phyloP scores from a whole-genome alignment of 768 basidiomycete genomes.

The Macrolepiota fuliginosa region DNA sequence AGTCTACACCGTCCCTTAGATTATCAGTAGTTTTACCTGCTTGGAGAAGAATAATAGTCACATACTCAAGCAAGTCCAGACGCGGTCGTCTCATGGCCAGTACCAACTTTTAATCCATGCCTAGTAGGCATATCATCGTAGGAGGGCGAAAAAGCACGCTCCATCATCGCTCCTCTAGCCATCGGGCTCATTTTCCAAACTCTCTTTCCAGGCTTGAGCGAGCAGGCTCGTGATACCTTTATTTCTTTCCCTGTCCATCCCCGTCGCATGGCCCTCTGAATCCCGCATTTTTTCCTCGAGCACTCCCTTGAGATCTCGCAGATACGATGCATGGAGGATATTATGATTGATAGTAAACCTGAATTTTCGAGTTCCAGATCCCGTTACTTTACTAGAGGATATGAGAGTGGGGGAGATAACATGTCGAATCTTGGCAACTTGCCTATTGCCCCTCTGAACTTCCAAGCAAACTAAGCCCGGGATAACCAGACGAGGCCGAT shows the following conservation, averaged over 20 bases:
- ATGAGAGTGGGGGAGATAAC: conserved; percentile 14
- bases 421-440: too few species aligned
- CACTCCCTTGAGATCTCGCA: conserved; percentile 34
- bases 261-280: too few species aligned
- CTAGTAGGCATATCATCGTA: not conserved
- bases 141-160: conserved; percentile 20
- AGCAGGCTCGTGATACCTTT: conserved; percentile 52
- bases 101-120: conserved; percentile 31
- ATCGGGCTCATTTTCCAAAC: conserved; percentile 27
- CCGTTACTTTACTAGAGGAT: not conserved
- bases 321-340: conserved; percentile 45
- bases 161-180: conserved; percentile 45
- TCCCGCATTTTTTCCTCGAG: conserved; percentile 38
- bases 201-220: conserved; percentile 39
- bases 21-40: not conserved
- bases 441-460: not conserved
- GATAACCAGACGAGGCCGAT: conserved; percentile 4
- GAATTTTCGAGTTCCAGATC: not conserved
- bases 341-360: conserved; percentile 22
- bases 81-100: conserved; percentile 38
- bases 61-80: too few species aligned
- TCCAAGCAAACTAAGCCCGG: conserved; percentile 22
- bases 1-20: too few species aligned
- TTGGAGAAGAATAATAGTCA: not conserved
- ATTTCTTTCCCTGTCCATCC: conserved; percentile 38